These are phyloP conservation scores for Rhytidhysteron rufulum DNA, from an alignment of 2,329 filamentous ascomycete genomes.

Conservation along the genomic window DNA sequence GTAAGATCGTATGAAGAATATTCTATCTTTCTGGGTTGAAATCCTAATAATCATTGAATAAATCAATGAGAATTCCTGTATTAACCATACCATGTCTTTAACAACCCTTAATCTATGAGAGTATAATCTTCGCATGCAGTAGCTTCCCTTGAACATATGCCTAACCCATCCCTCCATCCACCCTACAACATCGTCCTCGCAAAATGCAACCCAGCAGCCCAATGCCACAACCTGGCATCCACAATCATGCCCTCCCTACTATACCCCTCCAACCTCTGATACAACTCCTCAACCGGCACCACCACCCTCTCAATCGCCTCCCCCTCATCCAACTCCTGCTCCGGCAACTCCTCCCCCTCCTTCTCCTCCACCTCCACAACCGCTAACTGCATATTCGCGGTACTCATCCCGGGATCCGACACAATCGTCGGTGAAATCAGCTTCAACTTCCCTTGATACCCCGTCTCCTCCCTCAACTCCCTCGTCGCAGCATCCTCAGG, in stretches of 20 bases:
- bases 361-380: constrained; percentile 56
- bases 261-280: constrained; percentile 49
- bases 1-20: too few species aligned
- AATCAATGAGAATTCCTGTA: too few species aligned
- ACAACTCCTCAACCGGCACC: constrained; percentile 55
- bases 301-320: constrained; percentile 60
- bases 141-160: too few species aligned
- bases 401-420: constrained; percentile 60
- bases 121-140: too few species aligned
- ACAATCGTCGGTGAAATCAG: constrained; percentile 63
- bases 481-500: constrained; percentile 54
- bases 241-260: constrained; percentile 49
- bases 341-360: constrained; percentile 48
- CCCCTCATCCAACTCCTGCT: constrained; percentile 58
- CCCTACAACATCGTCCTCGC: constrained; percentile 29
- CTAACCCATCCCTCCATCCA: background rate
- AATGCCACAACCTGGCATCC: constrained; percentile 59
- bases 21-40: too few species aligned
- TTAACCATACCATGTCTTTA: too few species aligned
- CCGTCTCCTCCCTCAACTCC: constrained; percentile 61
- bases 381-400: constrained; percentile 59
- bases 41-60: too few species aligned
- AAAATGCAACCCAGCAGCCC: constrained; percentile 56
- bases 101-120: too few species aligned
- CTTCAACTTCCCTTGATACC: constrained; percentile 52